These are phyloP conservation scores for Ustilago cynodontis DNA, from an alignment of 1,284 basidiomycete genomes.

Conservation along the genomic window DNA sequence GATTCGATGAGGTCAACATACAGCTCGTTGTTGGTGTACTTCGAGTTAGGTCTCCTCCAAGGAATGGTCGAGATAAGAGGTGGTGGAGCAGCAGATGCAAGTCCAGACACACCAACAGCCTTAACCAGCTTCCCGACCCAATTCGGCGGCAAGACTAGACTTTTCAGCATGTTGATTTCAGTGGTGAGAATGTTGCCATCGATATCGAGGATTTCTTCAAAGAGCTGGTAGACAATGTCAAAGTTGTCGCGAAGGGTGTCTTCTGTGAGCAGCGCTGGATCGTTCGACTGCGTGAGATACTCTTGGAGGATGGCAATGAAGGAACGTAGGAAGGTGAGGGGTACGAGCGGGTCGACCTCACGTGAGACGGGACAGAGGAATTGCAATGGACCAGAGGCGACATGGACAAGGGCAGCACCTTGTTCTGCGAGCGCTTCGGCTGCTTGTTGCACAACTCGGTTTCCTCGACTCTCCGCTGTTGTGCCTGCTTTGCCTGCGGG, in stretches of 20 bases:
- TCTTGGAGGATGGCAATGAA: constrained; percentile 76
- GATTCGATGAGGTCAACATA: constrained; percentile 62
- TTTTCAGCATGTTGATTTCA: constrained; percentile 62
- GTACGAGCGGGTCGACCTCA: constrained; percentile 88
- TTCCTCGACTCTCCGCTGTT: constrained; percentile 16
- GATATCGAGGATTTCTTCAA: constrained; percentile 67
- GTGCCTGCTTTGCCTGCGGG: constrained; percentile 3
- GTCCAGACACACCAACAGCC: constrained; percentile 54
- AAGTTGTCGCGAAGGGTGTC: constrained; percentile 64
- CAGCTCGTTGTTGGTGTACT: constrained; percentile 64
- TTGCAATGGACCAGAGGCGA: constrained; percentile 79
- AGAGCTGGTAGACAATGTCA: constrained; percentile 65
- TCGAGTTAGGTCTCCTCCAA: constrained; percentile 63
- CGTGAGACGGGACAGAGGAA: constrained; percentile 84
- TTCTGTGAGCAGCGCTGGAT: constrained; percentile 56
- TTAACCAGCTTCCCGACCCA: constrained; percentile 63
- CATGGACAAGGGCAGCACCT: constrained; percentile 79
- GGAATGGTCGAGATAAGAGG: constrained; percentile 61
- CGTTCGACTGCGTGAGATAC: constrained; percentile 56
- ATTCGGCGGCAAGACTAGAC: constrained; percentile 64
- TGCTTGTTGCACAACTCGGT: constrained; percentile 31
- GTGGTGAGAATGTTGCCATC: constrained; percentile 66
- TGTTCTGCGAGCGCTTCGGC: constrained; percentile 58
- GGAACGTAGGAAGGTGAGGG: constrained; percentile 86
- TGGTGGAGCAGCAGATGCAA: constrained; percentile 73